Evolutionary conservation across 2,329 filamentous ascomycete species (phyloP).

Genomic region (Arthroderma sp.): DNA sequence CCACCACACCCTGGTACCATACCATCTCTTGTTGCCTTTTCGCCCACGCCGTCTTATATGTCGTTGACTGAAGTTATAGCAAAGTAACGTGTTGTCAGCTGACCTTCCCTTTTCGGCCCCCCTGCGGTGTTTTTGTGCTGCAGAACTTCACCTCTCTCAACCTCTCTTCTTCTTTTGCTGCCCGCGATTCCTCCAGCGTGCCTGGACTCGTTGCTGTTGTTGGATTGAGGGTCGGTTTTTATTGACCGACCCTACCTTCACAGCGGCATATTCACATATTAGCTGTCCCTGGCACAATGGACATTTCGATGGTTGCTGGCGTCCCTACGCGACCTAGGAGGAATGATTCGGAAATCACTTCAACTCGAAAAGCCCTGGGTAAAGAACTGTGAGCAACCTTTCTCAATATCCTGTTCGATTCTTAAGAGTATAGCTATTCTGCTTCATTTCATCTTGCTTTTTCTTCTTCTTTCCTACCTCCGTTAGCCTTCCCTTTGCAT

Average conservation of each 20-base stretch:
- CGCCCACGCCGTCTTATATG: neutral
- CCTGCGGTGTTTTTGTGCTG: neutral
- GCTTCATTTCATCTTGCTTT: neutral
- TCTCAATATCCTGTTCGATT: neutral
- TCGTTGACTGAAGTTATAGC: slow-evolving; percentile 6
- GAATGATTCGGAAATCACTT: slow-evolving; percentile 5
- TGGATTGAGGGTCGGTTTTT: slow-evolving; percentile 7
- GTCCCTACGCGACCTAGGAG: slow-evolving; percentile 8
- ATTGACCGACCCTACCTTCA: slow-evolving; percentile 3
- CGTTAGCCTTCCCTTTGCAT: too few species aligned
- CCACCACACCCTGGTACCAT: neutral
- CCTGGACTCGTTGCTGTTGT: neutral
- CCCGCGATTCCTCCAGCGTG: slow-evolving; percentile 1
- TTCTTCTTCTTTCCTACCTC: neutral
- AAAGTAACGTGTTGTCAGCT: slow-evolving; percentile 8
- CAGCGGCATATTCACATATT: slow-evolving; percentile 1
- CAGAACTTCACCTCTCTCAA: slow-evolving; percentile 1
- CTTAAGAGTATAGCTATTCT: neutral
- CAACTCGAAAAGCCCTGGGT: slow-evolving; percentile 3
- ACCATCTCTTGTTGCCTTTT: slow-evolving; percentile 1
- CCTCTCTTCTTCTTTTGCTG: neutral
- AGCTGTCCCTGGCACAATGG: slow-evolving; percentile 7
- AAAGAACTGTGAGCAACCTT: slow-evolving; percentile 8
- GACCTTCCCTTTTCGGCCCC: slow-evolving; percentile 5
- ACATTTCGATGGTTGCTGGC: slow-evolving; percentile 11